Evolutionary conservation across 768 basidiomycete species (phyloP).

Genomic region (Suillus bovinus): DNA sequence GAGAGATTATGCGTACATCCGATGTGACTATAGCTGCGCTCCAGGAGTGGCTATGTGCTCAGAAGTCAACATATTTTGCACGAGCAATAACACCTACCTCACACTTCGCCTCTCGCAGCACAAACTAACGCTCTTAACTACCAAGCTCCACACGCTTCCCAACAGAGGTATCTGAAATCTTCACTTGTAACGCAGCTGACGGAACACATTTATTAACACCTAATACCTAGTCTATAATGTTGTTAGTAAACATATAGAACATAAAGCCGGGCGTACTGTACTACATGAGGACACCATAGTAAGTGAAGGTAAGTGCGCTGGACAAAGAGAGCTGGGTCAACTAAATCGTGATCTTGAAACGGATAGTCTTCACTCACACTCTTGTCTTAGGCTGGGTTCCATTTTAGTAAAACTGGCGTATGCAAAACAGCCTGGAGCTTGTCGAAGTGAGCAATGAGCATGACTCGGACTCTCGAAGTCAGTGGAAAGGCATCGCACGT

Average conservation of each 20-base stretch:
- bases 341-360: slow-evolving; percentile 42
- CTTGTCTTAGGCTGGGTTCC: slow-evolving; percentile 64
- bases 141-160: slow-evolving; percentile 24
- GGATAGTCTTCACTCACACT: slow-evolving; percentile 56
- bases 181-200: slow-evolving; percentile 13
- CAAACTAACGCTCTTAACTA: not conserved
- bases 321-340: slow-evolving; percentile 57
- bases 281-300: slow-evolving; percentile 77
- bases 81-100: not conserved
- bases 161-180: slow-evolving; percentile 21
- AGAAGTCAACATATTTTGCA: not conserved
- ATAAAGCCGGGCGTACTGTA: slow-evolving; percentile 39
- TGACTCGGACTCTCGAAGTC: not conserved
- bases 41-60: not conserved
- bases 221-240: slow-evolving; percentile 37
- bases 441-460: slow-evolving; percentile 13
- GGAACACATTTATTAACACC: slow-evolving; percentile 21
- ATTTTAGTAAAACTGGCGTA: slow-evolving; percentile 34
- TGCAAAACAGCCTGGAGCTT: slow-evolving; percentile 21
- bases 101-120: not conserved
- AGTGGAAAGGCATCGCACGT: not conserved
- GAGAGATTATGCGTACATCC: not conserved
- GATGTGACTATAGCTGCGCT: not conserved
- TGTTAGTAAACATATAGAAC: slow-evolving; percentile 12
- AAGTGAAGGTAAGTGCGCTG: slow-evolving; percentile 72